phyloP scores from a whole-genome alignment of 495 filamentous ascomycete genomes.

The Neurospora sp. region DNA sequence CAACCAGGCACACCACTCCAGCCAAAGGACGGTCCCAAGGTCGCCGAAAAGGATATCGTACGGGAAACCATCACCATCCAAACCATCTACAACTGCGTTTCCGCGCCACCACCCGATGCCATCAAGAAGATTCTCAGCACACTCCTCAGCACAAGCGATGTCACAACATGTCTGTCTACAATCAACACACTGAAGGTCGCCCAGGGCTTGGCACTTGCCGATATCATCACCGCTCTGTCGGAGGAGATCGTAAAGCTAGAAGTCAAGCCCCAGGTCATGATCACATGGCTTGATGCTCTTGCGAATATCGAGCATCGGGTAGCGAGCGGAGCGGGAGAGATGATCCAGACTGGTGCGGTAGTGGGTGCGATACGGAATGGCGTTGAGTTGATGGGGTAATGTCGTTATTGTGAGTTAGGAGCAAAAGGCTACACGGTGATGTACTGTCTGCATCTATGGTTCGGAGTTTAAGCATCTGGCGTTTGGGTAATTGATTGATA shows the following conservation, averaged over 20 bases:
- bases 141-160: slow-evolving; percentile 70
- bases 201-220: slow-evolving; percentile 86
- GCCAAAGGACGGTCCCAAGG: slow-evolving; percentile 49
- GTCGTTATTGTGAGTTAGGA: neutral
- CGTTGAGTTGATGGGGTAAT: slow-evolving; percentile 54
- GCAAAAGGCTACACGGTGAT: neutral
- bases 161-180: slow-evolving; percentile 75
- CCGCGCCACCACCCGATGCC: slow-evolving; percentile 83
- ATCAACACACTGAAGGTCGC: slow-evolving; percentile 76
- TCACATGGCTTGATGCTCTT: slow-evolving; percentile 83
- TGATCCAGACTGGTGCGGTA: slow-evolving; percentile 81
- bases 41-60: slow-evolving; percentile 45
- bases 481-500: neutral
- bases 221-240: slow-evolving; percentile 76
- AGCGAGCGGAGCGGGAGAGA: slow-evolving; percentile 80
- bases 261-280: slow-evolving; percentile 77
- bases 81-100: slow-evolving; percentile 96
- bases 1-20: slow-evolving; percentile 57
- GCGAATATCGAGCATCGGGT: slow-evolving; percentile 89
- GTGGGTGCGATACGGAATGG: slow-evolving; percentile 85
- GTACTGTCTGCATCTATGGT: neutral
- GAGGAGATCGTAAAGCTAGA: slow-evolving; percentile 76
- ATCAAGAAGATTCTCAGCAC: slow-evolving; percentile 77
- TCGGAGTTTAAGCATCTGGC: neutral
- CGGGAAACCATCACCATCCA: slow-evolving; percentile 79